These are phyloP conservation scores for Microcos paniculata DNA, from an alignment of 345 rosid species.

Conservation along the genomic window DNA sequence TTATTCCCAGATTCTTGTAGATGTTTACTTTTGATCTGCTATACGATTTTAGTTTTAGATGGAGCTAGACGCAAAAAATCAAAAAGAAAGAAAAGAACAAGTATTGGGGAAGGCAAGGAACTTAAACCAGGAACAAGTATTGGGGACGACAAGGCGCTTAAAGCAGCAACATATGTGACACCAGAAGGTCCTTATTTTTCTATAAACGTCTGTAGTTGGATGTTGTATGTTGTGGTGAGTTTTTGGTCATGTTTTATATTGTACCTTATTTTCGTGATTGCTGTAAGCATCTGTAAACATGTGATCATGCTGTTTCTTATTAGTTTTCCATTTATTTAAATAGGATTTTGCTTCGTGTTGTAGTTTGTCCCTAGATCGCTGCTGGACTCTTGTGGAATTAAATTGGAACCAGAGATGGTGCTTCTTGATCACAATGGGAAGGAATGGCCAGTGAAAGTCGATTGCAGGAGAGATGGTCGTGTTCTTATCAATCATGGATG, in stretches of 20 bases:
- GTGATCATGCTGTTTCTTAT: neutral
- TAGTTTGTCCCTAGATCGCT: neutral
- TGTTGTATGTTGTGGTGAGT: neutral
- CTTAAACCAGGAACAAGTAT: no score
- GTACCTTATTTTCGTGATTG: no score
- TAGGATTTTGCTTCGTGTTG: neutral
- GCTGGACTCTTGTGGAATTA: neutral
- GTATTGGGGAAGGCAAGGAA: neutral
- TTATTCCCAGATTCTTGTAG: neutral
- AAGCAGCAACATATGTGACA: no score
- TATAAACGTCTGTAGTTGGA: neutral
- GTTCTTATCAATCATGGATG: neutral
- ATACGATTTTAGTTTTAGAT: neutral
- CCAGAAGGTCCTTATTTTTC: neutral
- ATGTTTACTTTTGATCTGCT: neutral
- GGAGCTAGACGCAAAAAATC: neutral
- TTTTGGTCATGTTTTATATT: no score
- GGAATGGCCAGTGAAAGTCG: neutral
- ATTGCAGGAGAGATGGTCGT: neutral
- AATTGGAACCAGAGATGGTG: neutral
- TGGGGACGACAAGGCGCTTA: no score
- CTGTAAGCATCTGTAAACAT: no score
- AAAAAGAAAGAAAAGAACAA: neutral
- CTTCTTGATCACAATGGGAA: neutral
- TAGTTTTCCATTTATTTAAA: neutral